Conservation (phyloP, 1,284 basidiomycete genomes). For the Golubevia sp. region DNA sequence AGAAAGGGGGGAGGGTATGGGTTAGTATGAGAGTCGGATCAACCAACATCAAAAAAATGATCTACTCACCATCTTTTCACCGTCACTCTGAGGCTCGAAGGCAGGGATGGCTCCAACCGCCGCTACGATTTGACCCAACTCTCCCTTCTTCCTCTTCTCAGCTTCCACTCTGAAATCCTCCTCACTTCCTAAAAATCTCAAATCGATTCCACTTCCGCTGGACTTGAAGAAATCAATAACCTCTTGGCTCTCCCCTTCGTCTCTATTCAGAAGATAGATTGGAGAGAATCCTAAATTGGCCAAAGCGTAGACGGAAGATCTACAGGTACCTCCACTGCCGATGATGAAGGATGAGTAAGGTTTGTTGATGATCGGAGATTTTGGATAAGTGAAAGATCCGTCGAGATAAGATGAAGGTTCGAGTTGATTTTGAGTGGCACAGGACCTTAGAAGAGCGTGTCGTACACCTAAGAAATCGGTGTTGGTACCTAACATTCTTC, state of each 20-base stretch:
- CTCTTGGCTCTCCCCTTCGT: slow-evolving; percentile 25
- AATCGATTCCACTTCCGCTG: slow-evolving; percentile 16
- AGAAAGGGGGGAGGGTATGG: background rate
- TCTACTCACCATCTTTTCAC: slow-evolving; percentile 28
- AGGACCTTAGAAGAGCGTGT: slow-evolving; percentile 24
- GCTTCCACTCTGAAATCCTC: slow-evolving; percentile 21
- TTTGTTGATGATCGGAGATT: slow-evolving; percentile 3
- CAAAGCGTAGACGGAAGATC: slow-evolving; percentile 33
- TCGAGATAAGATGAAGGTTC: slow-evolving; percentile 21
- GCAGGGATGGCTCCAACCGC: slow-evolving; percentile 35
- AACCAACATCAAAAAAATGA: too few species aligned
- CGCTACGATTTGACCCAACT: slow-evolving; percentile 23
- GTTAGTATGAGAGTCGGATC: background rate
- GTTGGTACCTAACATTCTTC: slow-evolving; percentile 37
- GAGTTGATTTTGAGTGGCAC: slow-evolving; percentile 15
- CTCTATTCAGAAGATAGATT: slow-evolving; percentile 34
- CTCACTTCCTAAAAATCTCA: slow-evolving; percentile 21
- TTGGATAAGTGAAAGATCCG: background rate
- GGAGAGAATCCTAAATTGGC: slow-evolving; percentile 24
- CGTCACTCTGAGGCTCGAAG: slow-evolving; percentile 19
- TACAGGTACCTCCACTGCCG: slow-evolving; percentile 36
- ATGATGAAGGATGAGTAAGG: slow-evolving; percentile 34
- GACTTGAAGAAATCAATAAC: slow-evolving; percentile 24
- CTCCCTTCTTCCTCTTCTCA: slow-evolving; percentile 15
- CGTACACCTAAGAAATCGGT: slow-evolving; percentile 36